Conservation (phyloP, 371 early-diverging fungal genomes). For the Actinomucor elegans region DNA sequence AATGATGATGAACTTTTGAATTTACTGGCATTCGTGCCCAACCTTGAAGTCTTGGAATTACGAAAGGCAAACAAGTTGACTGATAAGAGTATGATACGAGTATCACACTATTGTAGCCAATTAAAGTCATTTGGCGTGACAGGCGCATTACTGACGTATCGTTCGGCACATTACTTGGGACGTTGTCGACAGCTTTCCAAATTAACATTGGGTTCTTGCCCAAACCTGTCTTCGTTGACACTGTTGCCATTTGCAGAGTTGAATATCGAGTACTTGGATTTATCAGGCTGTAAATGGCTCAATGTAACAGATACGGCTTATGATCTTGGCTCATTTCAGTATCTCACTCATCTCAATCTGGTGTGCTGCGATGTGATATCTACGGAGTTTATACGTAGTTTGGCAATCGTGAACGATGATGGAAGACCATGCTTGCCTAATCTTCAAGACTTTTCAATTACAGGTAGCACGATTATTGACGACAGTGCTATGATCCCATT, state of each 20-base stretch:
- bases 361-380: constrained; percentile 30
- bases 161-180: constrained; percentile 39
- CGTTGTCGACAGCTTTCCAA: constrained; percentile 20
- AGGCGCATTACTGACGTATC: constrained; percentile 29
- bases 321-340: constrained; percentile 28
- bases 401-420: constrained; percentile 1
- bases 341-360: constrained; percentile 36
- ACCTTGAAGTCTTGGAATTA: constrained; percentile 34
- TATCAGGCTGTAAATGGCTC: constrained; percentile 45
- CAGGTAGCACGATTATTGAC: constrained; percentile 28
- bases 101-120: constrained; percentile 25
- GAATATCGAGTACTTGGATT: constrained; percentile 35
- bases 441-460: constrained; percentile 34
- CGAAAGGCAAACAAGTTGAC: constrained; percentile 29
- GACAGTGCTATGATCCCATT: constrained; percentile 39
- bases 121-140: constrained; percentile 31
- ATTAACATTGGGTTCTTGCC: constrained; percentile 33
- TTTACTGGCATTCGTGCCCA: constrained; percentile 26
- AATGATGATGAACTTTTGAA: constrained; percentile 28
- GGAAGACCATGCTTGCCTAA: constrained; percentile 13
- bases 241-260: constrained; percentile 36
- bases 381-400: constrained; percentile 19
- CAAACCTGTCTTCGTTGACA: constrained; percentile 23
- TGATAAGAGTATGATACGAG: constrained; percentile 32
- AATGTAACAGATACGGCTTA: constrained; percentile 40